Percentiles rank a stretch among this genome's conserved stretches.
phyloP scores from a whole-genome alignment of 2,329 filamentous ascomycete genomes.

The Alternaria gansuensis region DNA sequence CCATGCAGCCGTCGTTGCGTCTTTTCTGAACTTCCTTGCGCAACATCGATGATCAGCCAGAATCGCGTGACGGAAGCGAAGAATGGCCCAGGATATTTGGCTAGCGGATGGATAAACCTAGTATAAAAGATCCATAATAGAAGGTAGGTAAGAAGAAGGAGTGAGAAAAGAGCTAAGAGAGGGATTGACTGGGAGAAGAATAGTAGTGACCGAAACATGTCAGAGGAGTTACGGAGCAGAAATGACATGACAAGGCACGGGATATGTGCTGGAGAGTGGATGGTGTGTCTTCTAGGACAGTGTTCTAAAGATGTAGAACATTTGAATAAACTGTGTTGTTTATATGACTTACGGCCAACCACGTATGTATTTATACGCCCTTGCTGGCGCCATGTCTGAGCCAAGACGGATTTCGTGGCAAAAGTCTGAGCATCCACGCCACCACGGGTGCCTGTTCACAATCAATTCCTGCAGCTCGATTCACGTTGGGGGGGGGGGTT shows the following conservation, averaged over 20 bases:
- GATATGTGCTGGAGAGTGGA: background rate
- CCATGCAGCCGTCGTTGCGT: slow-evolving; percentile 7
- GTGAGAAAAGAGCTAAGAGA: background rate
- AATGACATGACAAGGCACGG: background rate
- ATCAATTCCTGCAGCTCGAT: background rate
- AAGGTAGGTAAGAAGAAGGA: background rate
- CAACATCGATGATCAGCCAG: slow-evolving; percentile 11
- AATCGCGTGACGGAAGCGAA: slow-evolving; percentile 11
- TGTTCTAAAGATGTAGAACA: background rate
- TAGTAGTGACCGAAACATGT: background rate
- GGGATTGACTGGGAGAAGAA: background rate
- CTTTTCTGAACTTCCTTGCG: background rate
- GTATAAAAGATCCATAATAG: background rate
- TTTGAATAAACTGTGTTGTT: background rate
- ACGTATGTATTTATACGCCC: background rate
- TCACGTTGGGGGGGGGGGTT: background rate
- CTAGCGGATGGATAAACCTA: slow-evolving; percentile 4
- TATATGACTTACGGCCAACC: background rate
- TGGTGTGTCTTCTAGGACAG: background rate
- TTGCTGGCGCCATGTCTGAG: too few relatives aligned
- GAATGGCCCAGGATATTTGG: slow-evolving; percentile 14
- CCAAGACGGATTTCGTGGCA: too few relatives aligned
- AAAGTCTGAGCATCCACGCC: too few relatives aligned
- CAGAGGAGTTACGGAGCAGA: background rate
- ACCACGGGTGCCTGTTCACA: too few relatives aligned